phyloP scores from a whole-genome alignment of 2,329 filamentous ascomycete species.

The Ascosphaera acerosa region DNA sequence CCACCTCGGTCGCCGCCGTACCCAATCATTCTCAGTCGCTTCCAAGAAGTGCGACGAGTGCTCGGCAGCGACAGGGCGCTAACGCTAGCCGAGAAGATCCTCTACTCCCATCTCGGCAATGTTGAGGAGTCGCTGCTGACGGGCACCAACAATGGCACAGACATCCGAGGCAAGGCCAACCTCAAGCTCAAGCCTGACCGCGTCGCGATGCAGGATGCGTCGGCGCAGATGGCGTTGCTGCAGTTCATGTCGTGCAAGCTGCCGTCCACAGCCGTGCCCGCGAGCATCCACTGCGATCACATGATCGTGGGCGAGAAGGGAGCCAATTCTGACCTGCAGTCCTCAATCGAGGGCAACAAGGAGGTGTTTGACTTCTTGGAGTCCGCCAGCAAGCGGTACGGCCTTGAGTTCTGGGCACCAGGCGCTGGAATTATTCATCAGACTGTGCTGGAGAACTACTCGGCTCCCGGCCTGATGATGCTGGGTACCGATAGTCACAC shows the following conservation, averaged over 20 bases:
- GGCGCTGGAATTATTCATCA: slow-evolving; percentile 94
- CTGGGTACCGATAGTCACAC: slow-evolving; percentile 93
- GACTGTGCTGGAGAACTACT: slow-evolving; percentile 93
- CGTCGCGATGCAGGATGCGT: slow-evolving; percentile 97
- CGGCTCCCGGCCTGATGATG: slow-evolving; percentile 95
- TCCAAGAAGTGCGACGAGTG: slow-evolving; percentile 48
- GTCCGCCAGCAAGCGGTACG: slow-evolving; percentile 71
- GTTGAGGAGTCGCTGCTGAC: slow-evolving; percentile 67
- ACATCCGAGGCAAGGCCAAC: slow-evolving; percentile 69
- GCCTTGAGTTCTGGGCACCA: slow-evolving; percentile 87
- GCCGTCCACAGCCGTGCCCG: slow-evolving; percentile 69
- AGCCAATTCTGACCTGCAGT: slow-evolving; percentile 59
- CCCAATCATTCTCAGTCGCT: slow-evolving; percentile 50
- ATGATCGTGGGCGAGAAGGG: slow-evolving; percentile 91
- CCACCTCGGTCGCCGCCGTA: slow-evolving; percentile 45
- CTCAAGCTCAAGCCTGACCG: slow-evolving; percentile 92
- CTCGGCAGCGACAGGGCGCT: slow-evolving; percentile 39
- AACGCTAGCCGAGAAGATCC: slow-evolving; percentile 90
- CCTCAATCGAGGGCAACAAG: slow-evolving; percentile 73
- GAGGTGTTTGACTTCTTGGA: slow-evolving; percentile 97
- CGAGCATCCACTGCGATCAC: slow-evolving; percentile 96
- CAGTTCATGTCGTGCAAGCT: slow-evolving; percentile 98
- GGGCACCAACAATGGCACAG: slow-evolving; percentile 57
- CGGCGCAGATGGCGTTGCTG: slow-evolving; percentile 89
- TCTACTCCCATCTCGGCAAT: slow-evolving; percentile 85